Base-by-base conservation (phyloP, 768 basidiomycete genomes). In the Pisolithus albus region DNA sequence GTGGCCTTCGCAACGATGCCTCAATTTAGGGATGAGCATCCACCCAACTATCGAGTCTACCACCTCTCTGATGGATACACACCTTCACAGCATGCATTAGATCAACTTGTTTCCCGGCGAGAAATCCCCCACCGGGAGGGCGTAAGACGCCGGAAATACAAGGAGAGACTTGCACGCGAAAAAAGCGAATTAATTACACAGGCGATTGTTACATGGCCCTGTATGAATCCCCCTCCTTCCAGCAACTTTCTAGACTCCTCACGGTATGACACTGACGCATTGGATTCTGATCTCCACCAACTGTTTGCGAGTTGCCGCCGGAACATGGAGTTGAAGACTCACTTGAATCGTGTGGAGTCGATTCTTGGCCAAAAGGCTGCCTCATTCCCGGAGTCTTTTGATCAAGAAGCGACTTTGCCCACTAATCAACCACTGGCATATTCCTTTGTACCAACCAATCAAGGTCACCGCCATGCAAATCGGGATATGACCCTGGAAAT, bases 1-100 rank as follows among this genome's bases (percentile, higher is more conserved):
- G 41, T 75, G 10, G 64, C 74, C 2, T 69, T 72, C 47, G 59
- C 56, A 0, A 44, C 58, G 3, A 44, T 55, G 8, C n/a, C 57
- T 5, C 43, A 38, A 2, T 52, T 63, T 47, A 7, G 32, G 23
- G 18, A 4, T 1, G 56, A 53, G 23, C 8, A 50, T 21, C 65
- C 60, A 30, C 63, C 67, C 2, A 9, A 9, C 0, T 56, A 58
- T 30, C 43, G 47, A 19, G 32, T 46, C 18, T 61, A 59, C 48
- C 36, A 46, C 19, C 32, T 59, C 6, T 47, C 52, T 3, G 50
- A 56, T 1, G 58, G 52, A 11, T 52, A 52, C 19, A 6, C 0
- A 13, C 62, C 55, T 1, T 52, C 52, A 7, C 1, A 4, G 26
- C 1, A 9, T 1, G 47, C 5, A 24, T 11, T 64, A 18, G 16